Percentiles rank a stretch among this genome's conserved stretches.
Evolutionary conservation across 805 yeast genomes (phyloP).

Genomic region (Jamesozyma hellenica): DNA sequence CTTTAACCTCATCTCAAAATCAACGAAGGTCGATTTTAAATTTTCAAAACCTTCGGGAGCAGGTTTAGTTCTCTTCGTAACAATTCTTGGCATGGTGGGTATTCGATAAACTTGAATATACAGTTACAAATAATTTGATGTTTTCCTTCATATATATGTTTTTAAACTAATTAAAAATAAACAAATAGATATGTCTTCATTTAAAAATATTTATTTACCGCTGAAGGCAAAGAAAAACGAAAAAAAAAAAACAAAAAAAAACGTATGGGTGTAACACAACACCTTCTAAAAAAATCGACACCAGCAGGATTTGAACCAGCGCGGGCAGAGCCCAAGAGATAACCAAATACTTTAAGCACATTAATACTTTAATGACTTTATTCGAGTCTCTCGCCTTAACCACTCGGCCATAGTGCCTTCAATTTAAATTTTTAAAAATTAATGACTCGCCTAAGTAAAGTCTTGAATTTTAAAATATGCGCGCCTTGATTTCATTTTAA

Average conservation of each 20-base stretch:
- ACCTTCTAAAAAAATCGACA: conserved; percentile 34
- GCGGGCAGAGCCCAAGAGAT: conserved; percentile 69
- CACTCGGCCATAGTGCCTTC: conserved; percentile 60
- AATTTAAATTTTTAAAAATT: background rate
- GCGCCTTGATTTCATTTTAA: no score
- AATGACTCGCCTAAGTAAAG: no score
- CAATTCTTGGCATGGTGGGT: conserved; percentile 15
- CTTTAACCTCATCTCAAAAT: conserved; percentile 49
- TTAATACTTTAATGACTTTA: background rate
- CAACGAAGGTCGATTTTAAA: conserved; percentile 53
- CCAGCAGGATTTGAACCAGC: conserved; percentile 75
- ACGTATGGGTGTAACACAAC: no score
- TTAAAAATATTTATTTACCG: no score
- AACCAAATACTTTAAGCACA: conserved; percentile 14
- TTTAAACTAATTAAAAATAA: no score
- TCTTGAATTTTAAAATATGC: no score
- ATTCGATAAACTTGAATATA: no score
- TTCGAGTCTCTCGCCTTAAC: conserved; percentile 72
- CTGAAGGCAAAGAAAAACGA: no score
- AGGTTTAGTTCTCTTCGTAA: conserved; percentile 26
- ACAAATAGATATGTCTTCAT: no score
- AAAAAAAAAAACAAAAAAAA: no score
- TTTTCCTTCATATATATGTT: no score
- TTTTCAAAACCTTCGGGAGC: conserved; percentile 71
- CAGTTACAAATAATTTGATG: no score